Conservation (phyloP, 331 rosid genomes). For the Quercus phellos region DNA sequence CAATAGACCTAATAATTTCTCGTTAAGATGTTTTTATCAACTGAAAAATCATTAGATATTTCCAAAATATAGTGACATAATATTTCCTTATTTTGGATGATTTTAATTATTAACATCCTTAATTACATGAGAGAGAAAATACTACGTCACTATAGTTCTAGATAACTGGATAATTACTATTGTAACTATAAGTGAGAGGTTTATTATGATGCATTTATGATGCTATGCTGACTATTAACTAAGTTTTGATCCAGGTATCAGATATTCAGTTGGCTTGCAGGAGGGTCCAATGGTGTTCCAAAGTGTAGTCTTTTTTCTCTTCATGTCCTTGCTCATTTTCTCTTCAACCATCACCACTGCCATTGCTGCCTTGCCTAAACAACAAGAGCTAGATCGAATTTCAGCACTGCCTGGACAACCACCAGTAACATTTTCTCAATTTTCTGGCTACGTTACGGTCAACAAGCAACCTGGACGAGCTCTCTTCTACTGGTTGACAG, state of each 20-base stretch:
- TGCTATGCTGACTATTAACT: not conserved
- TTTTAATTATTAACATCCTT: no score
- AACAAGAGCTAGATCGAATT: constrained; percentile 58
- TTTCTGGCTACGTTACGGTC: constrained; percentile 73
- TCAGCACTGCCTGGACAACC: constrained; percentile 76
- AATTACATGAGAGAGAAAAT: no score
- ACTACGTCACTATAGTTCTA: no score
- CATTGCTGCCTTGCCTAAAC: constrained; percentile 12
- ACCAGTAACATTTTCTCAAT: constrained; percentile 54
- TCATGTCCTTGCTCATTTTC: not conserved
- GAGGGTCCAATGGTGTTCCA: constrained; percentile 22
- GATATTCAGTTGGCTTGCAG: not conserved
- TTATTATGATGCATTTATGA: constrained; percentile 17
- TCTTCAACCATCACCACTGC: not conserved
- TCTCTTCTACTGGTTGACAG: constrained; percentile 80
- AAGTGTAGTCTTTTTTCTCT: constrained; percentile 4
- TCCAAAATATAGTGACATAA: no score
- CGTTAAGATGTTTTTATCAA: no score
- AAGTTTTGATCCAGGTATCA: not conserved
- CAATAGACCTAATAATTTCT: no score
- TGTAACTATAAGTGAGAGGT: not conserved
- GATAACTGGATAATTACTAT: no score
- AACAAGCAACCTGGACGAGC: constrained; percentile 60
- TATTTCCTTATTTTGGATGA: no score
- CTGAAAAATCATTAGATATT: no score